These are phyloP conservation scores for Pseudocercospora crystallina DNA, from an alignment of 2,329 filamentous ascomycete species.

Conservation along the genomic window DNA sequence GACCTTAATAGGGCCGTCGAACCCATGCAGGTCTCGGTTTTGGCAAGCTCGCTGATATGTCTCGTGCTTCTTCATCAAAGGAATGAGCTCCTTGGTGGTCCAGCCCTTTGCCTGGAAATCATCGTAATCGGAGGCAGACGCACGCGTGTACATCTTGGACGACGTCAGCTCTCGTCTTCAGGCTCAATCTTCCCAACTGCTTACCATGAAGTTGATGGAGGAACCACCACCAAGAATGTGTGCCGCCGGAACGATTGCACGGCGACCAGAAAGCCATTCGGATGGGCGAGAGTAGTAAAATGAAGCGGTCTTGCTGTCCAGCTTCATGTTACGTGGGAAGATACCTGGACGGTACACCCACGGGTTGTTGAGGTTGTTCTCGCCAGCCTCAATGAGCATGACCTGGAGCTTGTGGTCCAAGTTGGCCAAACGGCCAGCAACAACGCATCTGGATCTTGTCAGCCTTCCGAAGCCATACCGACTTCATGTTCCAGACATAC, in stretches of 20 bases:
- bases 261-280: slow-evolving; percentile 68
- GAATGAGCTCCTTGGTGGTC: slow-evolving; percentile 72
- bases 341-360: slow-evolving; percentile 75
- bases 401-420: slow-evolving; percentile 72
- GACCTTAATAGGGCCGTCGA: slow-evolving; percentile 78
- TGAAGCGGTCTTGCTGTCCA: slow-evolving; percentile 77
- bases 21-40: slow-evolving; percentile 68
- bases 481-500: slow-evolving; percentile 38
- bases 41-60: slow-evolving; percentile 64
- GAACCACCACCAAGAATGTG: slow-evolving; percentile 65
- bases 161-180: neutral
- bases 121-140: slow-evolving; percentile 71
- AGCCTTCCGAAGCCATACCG: slow-evolving; percentile 9
- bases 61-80: slow-evolving; percentile 78
- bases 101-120: slow-evolving; percentile 80
- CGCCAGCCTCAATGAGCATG: slow-evolving; percentile 68
- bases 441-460: slow-evolving; percentile 46
- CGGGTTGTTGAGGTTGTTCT: slow-evolving; percentile 74
- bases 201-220: slow-evolving; percentile 75
- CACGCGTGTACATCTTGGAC: slow-evolving; percentile 67
- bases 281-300: slow-evolving; percentile 79
- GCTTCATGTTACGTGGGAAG: slow-evolving; percentile 74
- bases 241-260: slow-evolving; percentile 72
- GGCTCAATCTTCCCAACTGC: neutral
- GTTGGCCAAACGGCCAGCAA: slow-evolving; percentile 64